Evolutionary conservation across 768 basidiomycete genomes (phyloP).

Genomic region (Suillus subaureus): DNA sequence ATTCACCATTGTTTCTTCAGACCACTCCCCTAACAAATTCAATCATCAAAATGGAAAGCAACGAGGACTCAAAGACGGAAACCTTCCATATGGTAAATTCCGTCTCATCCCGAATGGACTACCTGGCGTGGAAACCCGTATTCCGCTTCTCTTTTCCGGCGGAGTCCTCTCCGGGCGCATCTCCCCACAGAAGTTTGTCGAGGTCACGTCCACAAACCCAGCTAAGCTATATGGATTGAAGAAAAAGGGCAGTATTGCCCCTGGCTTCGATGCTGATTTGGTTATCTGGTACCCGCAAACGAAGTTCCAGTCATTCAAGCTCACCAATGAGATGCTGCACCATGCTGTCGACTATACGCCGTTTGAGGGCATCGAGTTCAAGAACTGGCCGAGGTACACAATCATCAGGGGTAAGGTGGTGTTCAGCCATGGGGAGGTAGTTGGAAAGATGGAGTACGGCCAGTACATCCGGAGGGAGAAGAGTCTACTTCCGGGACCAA

Average conservation of each 20-base stretch:
- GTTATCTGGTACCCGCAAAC: constrained; percentile 29
- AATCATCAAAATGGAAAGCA: constrained; percentile 31
- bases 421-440: constrained; percentile 19
- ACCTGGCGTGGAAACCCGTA: constrained; percentile 37
- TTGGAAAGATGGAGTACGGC: constrained; percentile 16
- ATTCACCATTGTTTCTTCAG: constrained; percentile 34
- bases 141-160: constrained; percentile 32
- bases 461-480: constrained; percentile 17
- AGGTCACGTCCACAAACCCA: constrained; percentile 34
- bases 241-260: constrained; percentile 34
- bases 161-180: constrained; percentile 35
- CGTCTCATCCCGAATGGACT: constrained; percentile 35
- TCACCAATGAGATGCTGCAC: constrained; percentile 31
- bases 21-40: constrained; percentile 35
- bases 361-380: constrained; percentile 34
- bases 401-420: constrained; percentile 22
- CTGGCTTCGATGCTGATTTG: constrained; percentile 38
- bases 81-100: constrained; percentile 33
- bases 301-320: constrained; percentile 14
- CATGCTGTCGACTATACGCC: constrained; percentile 36
- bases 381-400: constrained; percentile 36
- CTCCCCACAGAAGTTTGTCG: constrained; percentile 34
- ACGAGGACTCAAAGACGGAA: constrained; percentile 19
- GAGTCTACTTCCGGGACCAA: constrained; percentile 15
- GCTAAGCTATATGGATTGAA: constrained; percentile 38